Evolutionary conservation across 495 filamentous ascomycete genomes (phyloP).

Genomic region (Penicillium turbatum): DNA sequence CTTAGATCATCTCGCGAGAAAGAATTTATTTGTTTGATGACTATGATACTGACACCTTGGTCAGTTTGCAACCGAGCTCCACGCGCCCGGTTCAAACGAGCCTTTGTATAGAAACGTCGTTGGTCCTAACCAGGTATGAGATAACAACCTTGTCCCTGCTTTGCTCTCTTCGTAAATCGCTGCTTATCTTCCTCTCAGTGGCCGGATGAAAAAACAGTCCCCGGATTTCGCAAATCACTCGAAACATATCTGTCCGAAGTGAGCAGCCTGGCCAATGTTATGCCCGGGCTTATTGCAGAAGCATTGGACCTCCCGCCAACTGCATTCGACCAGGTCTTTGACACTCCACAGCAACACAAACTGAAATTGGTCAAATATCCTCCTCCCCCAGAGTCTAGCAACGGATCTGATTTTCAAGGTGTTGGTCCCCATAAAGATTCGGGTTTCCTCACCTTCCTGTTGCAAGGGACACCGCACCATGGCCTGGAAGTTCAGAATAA

Average conservation of each 20-base stretch:
- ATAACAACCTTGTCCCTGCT: neutral
- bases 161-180: neutral
- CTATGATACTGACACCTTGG: neutral
- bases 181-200: slow-evolving; percentile 48
- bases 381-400: slow-evolving; percentile 39
- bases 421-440: slow-evolving; percentile 94
- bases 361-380: slow-evolving; percentile 90
- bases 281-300: slow-evolving; percentile 84
- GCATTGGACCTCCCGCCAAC: slow-evolving; percentile 67
- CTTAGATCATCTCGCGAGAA: neutral
- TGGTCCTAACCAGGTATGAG: slow-evolving; percentile 61
- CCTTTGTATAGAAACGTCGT: slow-evolving; percentile 77
- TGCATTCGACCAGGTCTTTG: slow-evolving; percentile 74
- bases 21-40: too few relatives aligned
- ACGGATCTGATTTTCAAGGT: slow-evolving; percentile 42
- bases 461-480: slow-evolving; percentile 74
- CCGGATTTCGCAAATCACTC: slow-evolving; percentile 65
- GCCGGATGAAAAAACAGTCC: slow-evolving; percentile 65
- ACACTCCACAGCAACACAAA: slow-evolving; percentile 77
- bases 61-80: slow-evolving; percentile 58
- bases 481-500: slow-evolving; percentile 91
- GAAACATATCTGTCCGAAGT: slow-evolving; percentile 73
- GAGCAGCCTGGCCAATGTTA: slow-evolving; percentile 63
- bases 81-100: slow-evolving; percentile 55
- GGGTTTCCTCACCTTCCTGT: slow-evolving; percentile 80